These are phyloP conservation scores for Mangifera indica DNA, from an alignment of 345 rosid genomes.

Conservation along the genomic window DNA sequence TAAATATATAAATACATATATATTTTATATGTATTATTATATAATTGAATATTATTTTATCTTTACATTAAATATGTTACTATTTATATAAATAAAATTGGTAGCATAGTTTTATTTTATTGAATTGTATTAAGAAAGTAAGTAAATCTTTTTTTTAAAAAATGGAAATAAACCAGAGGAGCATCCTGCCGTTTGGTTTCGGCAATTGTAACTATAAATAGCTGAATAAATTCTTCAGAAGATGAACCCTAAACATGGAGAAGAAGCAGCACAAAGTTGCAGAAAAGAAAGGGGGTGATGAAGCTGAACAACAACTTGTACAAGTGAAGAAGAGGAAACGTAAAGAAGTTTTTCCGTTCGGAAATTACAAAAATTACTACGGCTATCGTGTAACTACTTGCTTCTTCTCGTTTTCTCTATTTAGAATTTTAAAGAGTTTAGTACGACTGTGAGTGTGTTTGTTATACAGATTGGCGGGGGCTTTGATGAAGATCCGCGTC, in stretches of 20 bases:
- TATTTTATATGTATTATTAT: too few relatives aligned
- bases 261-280: conserved; percentile 3
- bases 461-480: conserved; percentile 55
- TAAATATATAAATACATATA: too few relatives aligned
- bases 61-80: too few relatives aligned
- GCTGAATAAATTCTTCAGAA: too few relatives aligned
- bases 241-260: conserved; percentile 13
- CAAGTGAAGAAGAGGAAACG: conserved; percentile 45
- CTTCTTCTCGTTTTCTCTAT: background rate
- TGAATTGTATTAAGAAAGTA: too few relatives aligned
- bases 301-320: conserved; percentile 7
- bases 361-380: conserved; percentile 83
- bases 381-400: conserved; percentile 72
- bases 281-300: conserved; percentile 8
- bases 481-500: conserved; percentile 78
- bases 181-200: too few relatives aligned
- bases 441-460: conserved; percentile 2
- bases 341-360: conserved; percentile 59
- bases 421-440: background rate
- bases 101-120: too few relatives aligned
- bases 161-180: too few relatives aligned
- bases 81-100: too few relatives aligned
- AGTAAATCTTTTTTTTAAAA: too few relatives aligned
- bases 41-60: too few relatives aligned
- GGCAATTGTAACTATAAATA: too few relatives aligned